These are phyloP conservation scores for Telopea speciosissima DNA, from an alignment of 177 flowering plant genomes.

Conservation along the genomic window DNA sequence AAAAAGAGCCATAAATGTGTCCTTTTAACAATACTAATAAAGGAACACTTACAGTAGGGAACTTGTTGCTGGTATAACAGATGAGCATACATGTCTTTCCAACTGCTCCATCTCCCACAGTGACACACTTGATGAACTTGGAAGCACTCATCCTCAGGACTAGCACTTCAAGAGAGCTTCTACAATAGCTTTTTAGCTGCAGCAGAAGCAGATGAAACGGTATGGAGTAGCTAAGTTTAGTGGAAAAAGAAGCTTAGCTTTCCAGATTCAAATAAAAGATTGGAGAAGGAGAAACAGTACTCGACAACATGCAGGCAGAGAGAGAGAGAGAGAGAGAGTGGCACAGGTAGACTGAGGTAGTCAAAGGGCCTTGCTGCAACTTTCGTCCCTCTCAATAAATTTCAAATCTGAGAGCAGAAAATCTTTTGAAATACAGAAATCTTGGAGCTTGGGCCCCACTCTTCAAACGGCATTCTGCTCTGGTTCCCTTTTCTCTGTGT, in stretches of 20 bases:
- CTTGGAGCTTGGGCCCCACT: not conserved
- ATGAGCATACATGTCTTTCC: slow-evolving; percentile 93
- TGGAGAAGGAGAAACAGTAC: not conserved
- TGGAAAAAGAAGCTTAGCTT: no score
- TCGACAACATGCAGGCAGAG: no score
- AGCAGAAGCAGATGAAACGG: no score
- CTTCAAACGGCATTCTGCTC: slow-evolving; percentile 6
- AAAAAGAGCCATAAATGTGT: not conserved
- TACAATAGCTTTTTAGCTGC: no score
- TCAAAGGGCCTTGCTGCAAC: slow-evolving; percentile 17
- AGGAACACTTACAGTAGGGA: slow-evolving; percentile 72
- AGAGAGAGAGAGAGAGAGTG: slow-evolving; percentile 16
- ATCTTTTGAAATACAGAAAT: slow-evolving; percentile 25
- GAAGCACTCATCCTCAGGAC: slow-evolving; percentile 68
- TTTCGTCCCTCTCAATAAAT: slow-evolving; percentile 34
- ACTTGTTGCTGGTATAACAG: slow-evolving; percentile 95
- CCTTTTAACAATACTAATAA: not conserved
- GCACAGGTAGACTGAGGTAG: slow-evolving; percentile 8
- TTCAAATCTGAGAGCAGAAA: slow-evolving; percentile 32
- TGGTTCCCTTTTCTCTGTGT: no score
- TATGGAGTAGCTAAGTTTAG: no score
- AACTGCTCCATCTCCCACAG: slow-evolving; percentile 98
- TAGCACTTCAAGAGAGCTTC: not conserved
- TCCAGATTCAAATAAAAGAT: no score
- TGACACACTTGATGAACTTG: slow-evolving; percentile 89